Evolutionary conservation across 768 basidiomycete genomes (phyloP), one percentile per base, ranked within the genome.

Genomic region (Favolaschia claudopus): DNA sequence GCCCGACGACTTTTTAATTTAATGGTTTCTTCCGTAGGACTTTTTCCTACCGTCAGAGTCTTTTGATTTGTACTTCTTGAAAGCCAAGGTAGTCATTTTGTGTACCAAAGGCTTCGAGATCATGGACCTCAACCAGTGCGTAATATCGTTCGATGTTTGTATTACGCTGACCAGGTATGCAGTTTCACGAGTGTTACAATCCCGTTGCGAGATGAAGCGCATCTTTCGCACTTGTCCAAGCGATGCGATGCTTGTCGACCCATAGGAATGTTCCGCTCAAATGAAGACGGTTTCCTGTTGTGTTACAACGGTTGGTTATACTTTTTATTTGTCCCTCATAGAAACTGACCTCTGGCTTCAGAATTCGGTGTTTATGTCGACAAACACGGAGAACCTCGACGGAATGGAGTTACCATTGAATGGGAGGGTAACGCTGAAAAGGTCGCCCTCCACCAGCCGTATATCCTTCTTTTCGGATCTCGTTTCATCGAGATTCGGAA

Each of bases 71-170:
- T 88, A 95, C 60, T 99, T 98, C 83, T 79, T 98, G 55, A 95
- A 96, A 71, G 91, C 92, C 9, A 92, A 91, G 76, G 91, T 99
- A 60, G 95, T 92, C 4, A 92, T 99, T 54, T 83, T 97, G 27
- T 96, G 96, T 66, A 88, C 92, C 0, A 93, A 93, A 69, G 95
- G 96, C 36, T 98, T 98, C 67, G 96, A 98, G 74, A 96, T 98
- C 67, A 98, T 99, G 92, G 94, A 98, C 66, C 83, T 98, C 36
- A 87, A 88, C 20, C 93, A 96, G 92, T 96, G 77, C 40, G 92
- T 72, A 22, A 8, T 38, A 15, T 45, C 46, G 24, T 12, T 15
- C 17, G 38, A 39, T 27, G 19, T 6, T 50, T 10, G 4, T 27
- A 13, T 31, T 29, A 14, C 2, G 9, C n/a, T 4, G 15, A 34